Evolutionary conservation across 2,329 filamentous ascomycete genomes (phyloP).

Genomic region (Ampelomyces quisqualis): DNA sequence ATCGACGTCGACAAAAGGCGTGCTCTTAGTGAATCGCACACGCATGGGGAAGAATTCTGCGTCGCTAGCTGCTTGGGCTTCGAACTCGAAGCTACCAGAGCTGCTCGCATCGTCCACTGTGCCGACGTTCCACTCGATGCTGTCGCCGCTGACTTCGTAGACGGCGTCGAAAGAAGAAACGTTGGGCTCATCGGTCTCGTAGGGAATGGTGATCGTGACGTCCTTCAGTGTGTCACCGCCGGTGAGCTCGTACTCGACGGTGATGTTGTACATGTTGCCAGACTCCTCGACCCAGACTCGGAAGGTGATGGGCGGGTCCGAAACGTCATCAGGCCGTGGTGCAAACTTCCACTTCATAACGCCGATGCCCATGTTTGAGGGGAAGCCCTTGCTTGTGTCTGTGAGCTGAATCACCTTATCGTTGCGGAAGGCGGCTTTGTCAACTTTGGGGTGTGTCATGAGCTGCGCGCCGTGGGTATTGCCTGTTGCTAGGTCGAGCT

Average conservation of each 20-base stretch:
- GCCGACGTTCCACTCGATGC: conserved; percentile 91
- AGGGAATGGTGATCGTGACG: conserved; percentile 86
- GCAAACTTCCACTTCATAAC: conserved; percentile 90
- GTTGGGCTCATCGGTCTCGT: conserved; percentile 76
- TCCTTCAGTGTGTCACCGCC: conserved; percentile 77
- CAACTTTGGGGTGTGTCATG: conserved; percentile 94
- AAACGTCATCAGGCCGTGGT: conserved; percentile 75
- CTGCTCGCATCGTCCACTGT: conserved; percentile 78
- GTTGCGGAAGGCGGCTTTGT: conserved; percentile 81
- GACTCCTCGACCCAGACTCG: conserved; percentile 97
- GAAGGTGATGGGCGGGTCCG: conserved; percentile 87
- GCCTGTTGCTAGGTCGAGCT: conserved; percentile 74
- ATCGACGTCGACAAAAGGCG: conserved; percentile 88
- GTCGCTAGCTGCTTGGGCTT: conserved; percentile 82
- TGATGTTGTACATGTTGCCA: conserved; percentile 79
- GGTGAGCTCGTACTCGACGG: conserved; percentile 91
- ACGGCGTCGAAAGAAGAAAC: conserved; percentile 92
- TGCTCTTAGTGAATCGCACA: conserved; percentile 81
- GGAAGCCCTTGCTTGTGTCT: conserved; percentile 85
- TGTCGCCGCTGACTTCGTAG: conserved; percentile 91
- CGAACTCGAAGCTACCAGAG: conserved; percentile 91
- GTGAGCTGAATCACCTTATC: conserved; percentile 85
- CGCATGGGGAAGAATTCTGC: conserved; percentile 98
- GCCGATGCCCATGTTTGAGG: conserved; percentile 88
- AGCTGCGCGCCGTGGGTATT: conserved; percentile 85